Evolutionary conservation across 2,329 filamentous ascomycete species (phyloP).

Genomic region (Volutella citrinella): DNA sequence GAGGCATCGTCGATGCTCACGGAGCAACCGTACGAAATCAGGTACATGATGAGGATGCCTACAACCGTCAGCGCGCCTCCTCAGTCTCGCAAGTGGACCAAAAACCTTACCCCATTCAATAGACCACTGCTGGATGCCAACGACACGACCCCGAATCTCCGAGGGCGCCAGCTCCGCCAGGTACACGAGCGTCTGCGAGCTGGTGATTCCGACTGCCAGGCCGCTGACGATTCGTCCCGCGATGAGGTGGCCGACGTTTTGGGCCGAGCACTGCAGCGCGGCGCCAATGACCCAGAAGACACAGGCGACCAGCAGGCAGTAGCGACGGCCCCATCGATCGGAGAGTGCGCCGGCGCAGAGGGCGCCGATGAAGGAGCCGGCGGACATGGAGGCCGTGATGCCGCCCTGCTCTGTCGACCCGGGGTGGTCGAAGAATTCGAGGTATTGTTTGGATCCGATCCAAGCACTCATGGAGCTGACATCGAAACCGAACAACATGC

Average conservation of each 20-base stretch:
- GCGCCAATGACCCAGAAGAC: slow-evolving; percentile 56
- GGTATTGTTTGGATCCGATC: slow-evolving; percentile 49
- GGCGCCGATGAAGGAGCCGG: slow-evolving; percentile 46
- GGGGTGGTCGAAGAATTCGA: slow-evolving; percentile 49
- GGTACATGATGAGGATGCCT: slow-evolving; percentile 70
- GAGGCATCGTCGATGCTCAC: slow-evolving; percentile 49
- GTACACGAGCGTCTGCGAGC: slow-evolving; percentile 66
- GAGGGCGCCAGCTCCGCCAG: slow-evolving; percentile 63
- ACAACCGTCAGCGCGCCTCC: slow-evolving; percentile 17
- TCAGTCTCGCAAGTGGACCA: accelerated
- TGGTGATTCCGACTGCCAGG: slow-evolving; percentile 63
- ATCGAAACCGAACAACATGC: slow-evolving; percentile 52
- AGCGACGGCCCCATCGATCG: slow-evolving; percentile 43
- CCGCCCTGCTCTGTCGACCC: slow-evolving; percentile 44
- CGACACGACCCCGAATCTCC: slow-evolving; percentile 58
- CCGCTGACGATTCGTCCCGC: slow-evolving; percentile 60
- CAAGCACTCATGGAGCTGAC: slow-evolving; percentile 58
- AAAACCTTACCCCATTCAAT: slow-evolving; percentile 54
- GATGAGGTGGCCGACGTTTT: slow-evolving; percentile 54
- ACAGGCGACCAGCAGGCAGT: slow-evolving; percentile 43
- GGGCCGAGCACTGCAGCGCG: slow-evolving; percentile 55
- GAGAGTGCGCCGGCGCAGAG: slow-evolving; percentile 43
- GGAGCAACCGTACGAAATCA: slow-evolving; percentile 62
- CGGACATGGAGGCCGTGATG: slow-evolving; percentile 48
- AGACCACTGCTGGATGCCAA: slow-evolving; percentile 71